Percentiles rank a stretch among this genome's conserved stretches.
Conservation (phyloP, 2,329 filamentous ascomycete genomes). For the Fusarium sp. region DNA sequence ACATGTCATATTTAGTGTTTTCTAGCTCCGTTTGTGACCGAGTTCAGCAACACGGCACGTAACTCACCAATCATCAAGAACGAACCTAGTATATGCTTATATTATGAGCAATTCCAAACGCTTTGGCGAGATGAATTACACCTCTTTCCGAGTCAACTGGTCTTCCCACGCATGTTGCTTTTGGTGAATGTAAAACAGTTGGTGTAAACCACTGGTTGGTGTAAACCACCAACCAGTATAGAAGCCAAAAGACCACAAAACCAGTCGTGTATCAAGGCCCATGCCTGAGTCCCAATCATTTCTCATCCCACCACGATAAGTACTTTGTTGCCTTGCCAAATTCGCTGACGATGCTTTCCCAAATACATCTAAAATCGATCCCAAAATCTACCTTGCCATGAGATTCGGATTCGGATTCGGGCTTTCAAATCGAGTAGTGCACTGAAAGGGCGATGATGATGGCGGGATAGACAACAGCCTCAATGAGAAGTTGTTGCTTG, state of each 20-base stretch:
- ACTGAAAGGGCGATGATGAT: conserved; percentile 47
- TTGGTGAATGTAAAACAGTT: background rate
- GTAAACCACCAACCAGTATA: background rate
- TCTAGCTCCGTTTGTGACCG: too few relatives aligned
- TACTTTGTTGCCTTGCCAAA: background rate
- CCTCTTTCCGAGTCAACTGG: background rate
- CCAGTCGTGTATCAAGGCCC: background rate
- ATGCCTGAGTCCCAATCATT: background rate
- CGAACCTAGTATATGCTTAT: background rate
- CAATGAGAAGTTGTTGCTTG: conserved; percentile 50
- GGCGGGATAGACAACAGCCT: conserved; percentile 47
- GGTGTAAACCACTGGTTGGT: background rate
- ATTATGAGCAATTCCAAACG: background rate
- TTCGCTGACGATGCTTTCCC: background rate
- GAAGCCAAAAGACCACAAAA: conserved; percentile 1
- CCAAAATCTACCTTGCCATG: background rate
- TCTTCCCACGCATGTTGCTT: background rate
- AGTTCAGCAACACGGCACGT: too few relatives aligned
- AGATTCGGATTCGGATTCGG: background rate
- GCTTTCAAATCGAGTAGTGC: conserved; percentile 41
- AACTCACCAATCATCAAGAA: background rate
- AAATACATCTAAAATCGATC: background rate
- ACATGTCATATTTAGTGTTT: too few relatives aligned
- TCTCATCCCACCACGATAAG: background rate
- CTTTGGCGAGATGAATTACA: too few relatives aligned